Evolutionary conservation across 2,329 filamentous ascomycete genomes (phyloP), one percentile per base, ranked within the genome.

Genomic region (Fusarium goolgardi): DNA sequence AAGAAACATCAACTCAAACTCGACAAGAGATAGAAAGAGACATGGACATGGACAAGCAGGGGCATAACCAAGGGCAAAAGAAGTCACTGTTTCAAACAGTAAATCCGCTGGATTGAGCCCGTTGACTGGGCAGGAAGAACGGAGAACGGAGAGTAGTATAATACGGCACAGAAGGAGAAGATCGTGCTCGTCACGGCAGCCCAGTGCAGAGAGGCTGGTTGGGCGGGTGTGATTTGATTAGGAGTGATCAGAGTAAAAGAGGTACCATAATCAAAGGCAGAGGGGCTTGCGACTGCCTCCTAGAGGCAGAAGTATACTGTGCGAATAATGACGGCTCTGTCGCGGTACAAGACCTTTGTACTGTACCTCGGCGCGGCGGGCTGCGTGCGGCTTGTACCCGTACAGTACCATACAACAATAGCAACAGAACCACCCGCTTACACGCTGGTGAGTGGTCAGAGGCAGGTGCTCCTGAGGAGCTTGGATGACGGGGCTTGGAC

Each of bases 361-460:
- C 77, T 77, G 73, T 78, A 77, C 75, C 63, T 79, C 69, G 71
- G 73, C 67, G 74, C 70, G 73, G 71, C 70, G 72, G 72, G 69
- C 71, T 72, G 72, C 69, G 70, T 67, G 65, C 53, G 56, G 47
- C 66, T 70, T 72, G 78, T 80, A 78, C 74, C 77, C 72, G 67
- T 78, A 81, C 79, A 80, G 79, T 80, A 80, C 77, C 76, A 59
- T 71, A 63, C 69, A 74, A 70, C 66, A 70, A 69, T 71, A 73
- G 69, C 59, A 73, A 63, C 69, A 70, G 64, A n/a, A 47, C 51
- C 40, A 63, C 66, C 23, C 43, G 63, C 40, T 69, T 66, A 45
- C 63, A 41, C 40, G 66, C 44, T 66, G 69, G 49, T 70, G 65
- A 73, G 65, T 72, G 72, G 72, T 59, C 63, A 66, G 63, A 64